phyloP scores from a whole-genome alignment of 140 eudicot genomes.

The Stevia rebaudiana region DNA sequence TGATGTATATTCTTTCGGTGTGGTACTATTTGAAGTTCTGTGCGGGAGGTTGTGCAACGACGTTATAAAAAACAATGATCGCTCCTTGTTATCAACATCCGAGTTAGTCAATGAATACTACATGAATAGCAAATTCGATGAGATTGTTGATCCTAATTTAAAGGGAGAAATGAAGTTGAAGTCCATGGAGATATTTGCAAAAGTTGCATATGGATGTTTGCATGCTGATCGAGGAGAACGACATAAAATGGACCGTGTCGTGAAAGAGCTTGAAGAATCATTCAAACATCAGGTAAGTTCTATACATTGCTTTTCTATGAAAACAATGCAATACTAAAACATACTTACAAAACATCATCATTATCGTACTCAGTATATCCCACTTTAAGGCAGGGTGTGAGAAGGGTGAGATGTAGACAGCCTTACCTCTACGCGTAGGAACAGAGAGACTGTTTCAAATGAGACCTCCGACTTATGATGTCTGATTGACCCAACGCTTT shows the following conservation, averaged over 20 bases:
- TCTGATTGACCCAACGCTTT: too few species aligned
- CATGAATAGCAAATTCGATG: not conserved
- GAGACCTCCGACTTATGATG: too few species aligned
- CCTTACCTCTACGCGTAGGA: too few species aligned
- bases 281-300: not conserved
- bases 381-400: too few species aligned
- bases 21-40: not conserved
- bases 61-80: too few species aligned
- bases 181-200: not conserved
- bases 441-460: too few species aligned
- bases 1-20: not conserved
- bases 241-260: not conserved
- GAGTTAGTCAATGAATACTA: not conserved
- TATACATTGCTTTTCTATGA: not conserved
- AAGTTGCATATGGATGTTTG: not conserved
- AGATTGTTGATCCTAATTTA: slow-evolving; percentile 2
- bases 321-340: not conserved
- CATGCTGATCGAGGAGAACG: not conserved
- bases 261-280: not conserved
- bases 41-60: slow-evolving; percentile 2
- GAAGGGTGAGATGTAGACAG: too few species aligned
- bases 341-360: not conserved
- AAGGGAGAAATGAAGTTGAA: not conserved
- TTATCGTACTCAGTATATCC: too few species aligned
- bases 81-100: not conserved